These are phyloP conservation scores for Pythium plurisporium DNA, from an alignment of 352 stramenopile species.

Conservation along the genomic window DNA sequence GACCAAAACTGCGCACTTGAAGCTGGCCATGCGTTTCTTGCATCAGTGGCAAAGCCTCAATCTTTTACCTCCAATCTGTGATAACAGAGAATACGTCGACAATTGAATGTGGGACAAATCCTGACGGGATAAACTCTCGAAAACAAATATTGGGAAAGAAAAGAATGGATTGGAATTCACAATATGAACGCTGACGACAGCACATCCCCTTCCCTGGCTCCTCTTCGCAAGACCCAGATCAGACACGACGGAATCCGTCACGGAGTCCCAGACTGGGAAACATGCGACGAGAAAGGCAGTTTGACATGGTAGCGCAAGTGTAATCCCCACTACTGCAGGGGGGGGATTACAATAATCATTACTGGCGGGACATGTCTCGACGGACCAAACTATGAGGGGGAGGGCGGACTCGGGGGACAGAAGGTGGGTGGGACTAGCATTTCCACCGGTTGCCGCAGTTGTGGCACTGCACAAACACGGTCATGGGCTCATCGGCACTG, in stretches of 20 bases:
- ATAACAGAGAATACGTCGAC: neutral
- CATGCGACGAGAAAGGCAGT: too few relatives aligned
- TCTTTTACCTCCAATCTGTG: neutral
- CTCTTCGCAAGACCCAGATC: too few relatives aligned
- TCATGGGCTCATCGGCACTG: conserved; percentile 98
- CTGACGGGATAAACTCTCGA: neutral
- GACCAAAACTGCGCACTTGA: conserved; percentile 18
- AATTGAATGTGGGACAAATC: neutral
- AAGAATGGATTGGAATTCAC: conserved; percentile 5
- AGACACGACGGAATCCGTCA: too few relatives aligned
- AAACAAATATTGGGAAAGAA: conserved; percentile 4
- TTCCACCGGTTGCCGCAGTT: conserved; percentile 97
- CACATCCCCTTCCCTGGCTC: neutral
- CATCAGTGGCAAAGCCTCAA: too few relatives aligned
- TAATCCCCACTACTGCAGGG: too few relatives aligned
- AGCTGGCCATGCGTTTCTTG: neutral
- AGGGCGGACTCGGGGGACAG: too few relatives aligned
- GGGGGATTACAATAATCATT: conserved; percentile 20
- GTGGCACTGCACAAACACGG: conserved; percentile 95
- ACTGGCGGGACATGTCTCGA: conserved; percentile 5
- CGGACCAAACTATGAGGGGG: too few relatives aligned
- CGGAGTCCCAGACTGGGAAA: conserved; percentile 21
- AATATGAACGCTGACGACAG: too few relatives aligned
- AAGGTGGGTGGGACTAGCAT: conserved; percentile 47
- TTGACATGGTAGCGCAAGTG: too few relatives aligned